These are phyloP conservation scores for Talaromyces amestolkiae DNA, from an alignment of 2,329 filamentous ascomycete genomes.

Conservation along the genomic window DNA sequence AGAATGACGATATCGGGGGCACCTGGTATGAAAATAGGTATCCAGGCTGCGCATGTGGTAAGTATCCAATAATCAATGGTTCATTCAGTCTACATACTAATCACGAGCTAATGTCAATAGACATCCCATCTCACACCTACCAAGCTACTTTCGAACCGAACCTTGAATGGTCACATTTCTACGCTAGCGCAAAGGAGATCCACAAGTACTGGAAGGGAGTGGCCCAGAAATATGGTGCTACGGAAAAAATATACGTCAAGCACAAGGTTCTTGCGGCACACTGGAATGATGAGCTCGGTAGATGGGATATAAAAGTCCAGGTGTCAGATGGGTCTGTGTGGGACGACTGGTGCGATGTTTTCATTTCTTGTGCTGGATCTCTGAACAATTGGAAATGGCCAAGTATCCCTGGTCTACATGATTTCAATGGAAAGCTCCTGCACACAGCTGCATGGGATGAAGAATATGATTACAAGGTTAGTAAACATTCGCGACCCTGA, in stretches of 20 bases:
- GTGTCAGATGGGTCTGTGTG: conserved; percentile 7
- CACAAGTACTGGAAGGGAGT: conserved; percentile 29
- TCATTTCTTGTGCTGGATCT: conserved; percentile 31
- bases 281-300: conserved; percentile 30
- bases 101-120: conserved; percentile 5
- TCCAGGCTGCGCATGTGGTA: conserved; percentile 21
- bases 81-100: not conserved
- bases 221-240: conserved; percentile 27
- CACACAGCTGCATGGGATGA: conserved; percentile 42
- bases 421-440: conserved; percentile 42
- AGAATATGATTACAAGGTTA: conserved; percentile 24
- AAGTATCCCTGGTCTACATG: conserved; percentile 42
- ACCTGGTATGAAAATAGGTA: conserved; percentile 23
- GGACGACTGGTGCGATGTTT: conserved; percentile 26
- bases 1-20: conserved; percentile 22
- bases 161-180: conserved; percentile 25
- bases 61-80: not conserved
- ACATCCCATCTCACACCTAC: conserved; percentile 19
- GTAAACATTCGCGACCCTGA: not conserved
- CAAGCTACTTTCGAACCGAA: conserved; percentile 19
- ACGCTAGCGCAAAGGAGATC: conserved; percentile 29
- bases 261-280: conserved; percentile 27
- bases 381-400: conserved; percentile 42
- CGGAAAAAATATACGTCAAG: conserved; percentile 28
- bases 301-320: conserved; percentile 31